These are phyloP conservation scores for Xylaria sp. DNA, from an alignment of 2,329 filamentous ascomycete species.

Conservation along the genomic window DNA sequence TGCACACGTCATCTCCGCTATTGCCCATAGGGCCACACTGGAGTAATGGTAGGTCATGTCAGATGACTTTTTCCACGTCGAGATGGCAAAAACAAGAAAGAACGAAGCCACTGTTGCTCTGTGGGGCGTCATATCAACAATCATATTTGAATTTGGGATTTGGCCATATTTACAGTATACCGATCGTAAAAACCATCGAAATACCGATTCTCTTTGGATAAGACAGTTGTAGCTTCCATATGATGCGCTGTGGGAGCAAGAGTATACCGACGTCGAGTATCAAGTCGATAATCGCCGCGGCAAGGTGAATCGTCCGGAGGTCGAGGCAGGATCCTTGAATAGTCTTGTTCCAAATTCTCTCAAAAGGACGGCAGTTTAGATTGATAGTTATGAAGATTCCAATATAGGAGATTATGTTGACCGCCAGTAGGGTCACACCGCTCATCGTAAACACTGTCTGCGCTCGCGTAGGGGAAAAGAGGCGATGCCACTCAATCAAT, in stretches of 20 bases:
- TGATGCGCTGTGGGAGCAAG: slow-evolving; percentile 11
- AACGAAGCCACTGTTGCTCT: slow-evolving; percentile 11
- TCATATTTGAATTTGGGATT: not conserved
- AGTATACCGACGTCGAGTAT: slow-evolving; percentile 13
- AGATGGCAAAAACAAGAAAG: slow-evolving; percentile 11
- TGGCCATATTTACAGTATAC: slow-evolving; percentile 2
- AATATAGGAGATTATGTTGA: slow-evolving; percentile 6
- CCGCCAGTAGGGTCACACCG: not conserved
- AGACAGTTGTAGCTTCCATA: slow-evolving; percentile 8
- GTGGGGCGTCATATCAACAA: not conserved
- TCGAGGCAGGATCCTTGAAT: slow-evolving; percentile 11
- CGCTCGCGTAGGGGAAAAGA: slow-evolving; percentile 6
- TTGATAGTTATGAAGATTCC: slow-evolving; percentile 2
- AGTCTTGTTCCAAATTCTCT: slow-evolving; percentile 8
- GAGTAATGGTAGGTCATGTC: slow-evolving; percentile 27
- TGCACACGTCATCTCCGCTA: slow-evolving; percentile 25
- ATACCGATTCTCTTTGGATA: slow-evolving; percentile 2
- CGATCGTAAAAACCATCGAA: slow-evolving; percentile 9
- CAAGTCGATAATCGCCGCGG: slow-evolving; percentile 4
- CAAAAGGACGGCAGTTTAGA: slow-evolving; percentile 7
- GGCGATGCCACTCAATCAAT: slow-evolving; percentile 9
- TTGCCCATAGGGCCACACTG: slow-evolving; percentile 16
- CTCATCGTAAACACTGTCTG: not conserved
- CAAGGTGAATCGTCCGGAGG: slow-evolving; percentile 6
- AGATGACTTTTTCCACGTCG: slow-evolving; percentile 3